Conservation (phyloP, 768 basidiomycete genomes). For the Mycena haematopus region DNA sequence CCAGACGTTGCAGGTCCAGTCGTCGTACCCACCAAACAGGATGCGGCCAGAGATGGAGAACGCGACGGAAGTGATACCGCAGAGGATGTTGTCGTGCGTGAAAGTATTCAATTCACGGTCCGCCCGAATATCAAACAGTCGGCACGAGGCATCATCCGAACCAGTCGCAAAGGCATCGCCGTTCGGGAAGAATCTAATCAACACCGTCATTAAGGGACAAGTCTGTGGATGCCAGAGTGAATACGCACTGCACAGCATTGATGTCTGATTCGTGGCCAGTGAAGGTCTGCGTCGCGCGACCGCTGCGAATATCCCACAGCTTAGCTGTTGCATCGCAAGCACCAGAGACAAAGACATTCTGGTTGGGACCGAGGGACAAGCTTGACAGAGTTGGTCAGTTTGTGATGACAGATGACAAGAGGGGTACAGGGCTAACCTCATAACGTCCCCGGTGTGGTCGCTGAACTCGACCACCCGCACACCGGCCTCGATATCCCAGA, state of each 20-base stretch:
- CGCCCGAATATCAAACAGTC: constrained; percentile 96
- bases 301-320: constrained; percentile 98
- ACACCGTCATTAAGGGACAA: constrained; percentile 22
- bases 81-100: constrained; percentile 98
- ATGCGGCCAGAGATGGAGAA: constrained; percentile 98
- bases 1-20: constrained; percentile 99
- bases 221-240: constrained; percentile 21
- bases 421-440: constrained; percentile 76
- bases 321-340: constrained; percentile 99
- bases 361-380: constrained; percentile 91
- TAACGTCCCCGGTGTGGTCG: constrained; percentile 99
- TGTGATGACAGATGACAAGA: constrained; percentile 21
- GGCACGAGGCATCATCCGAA: constrained; percentile 98
- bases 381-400: constrained; percentile 48
- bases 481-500: constrained; percentile 99
- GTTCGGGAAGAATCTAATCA: constrained; percentile 94
- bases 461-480: constrained; percentile 98
- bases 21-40: constrained; percentile 98
- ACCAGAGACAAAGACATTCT: constrained; percentile 96
- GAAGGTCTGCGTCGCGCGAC: constrained; percentile 97
- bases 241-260: constrained; percentile 94
- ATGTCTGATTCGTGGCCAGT: constrained; percentile 99
- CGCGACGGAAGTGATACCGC: constrained; percentile 98
- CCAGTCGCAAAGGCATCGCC: constrained; percentile 99
- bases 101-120: constrained; percentile 97